Evolutionary conservation across 176 grass and related monocot species (phyloP).

Genomic region (Avena eriantha): DNA sequence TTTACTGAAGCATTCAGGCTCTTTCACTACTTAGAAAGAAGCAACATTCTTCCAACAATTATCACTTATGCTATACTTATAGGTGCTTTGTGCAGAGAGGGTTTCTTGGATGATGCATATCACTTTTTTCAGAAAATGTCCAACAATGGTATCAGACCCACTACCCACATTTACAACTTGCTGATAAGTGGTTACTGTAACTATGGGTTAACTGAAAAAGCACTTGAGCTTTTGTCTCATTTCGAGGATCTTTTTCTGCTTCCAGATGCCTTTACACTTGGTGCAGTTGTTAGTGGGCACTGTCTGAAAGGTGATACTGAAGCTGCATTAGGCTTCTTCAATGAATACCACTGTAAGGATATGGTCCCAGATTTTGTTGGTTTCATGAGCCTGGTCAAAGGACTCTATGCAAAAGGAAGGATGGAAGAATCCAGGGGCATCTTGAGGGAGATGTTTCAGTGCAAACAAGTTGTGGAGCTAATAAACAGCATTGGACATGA

Average conservation of each 20-base stretch:
- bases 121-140: conserved; percentile 77
- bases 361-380: conserved; percentile 81
- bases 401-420: conserved; percentile 87
- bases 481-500: conserved; percentile 79
- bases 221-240: conserved; percentile 64
- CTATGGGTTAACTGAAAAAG: conserved; percentile 70
- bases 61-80: conserved; percentile 80
- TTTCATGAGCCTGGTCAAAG: conserved; percentile 75
- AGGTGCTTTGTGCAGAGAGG: conserved; percentile 88
- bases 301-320: conserved; percentile 78
- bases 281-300: conserved; percentile 71
- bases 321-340: conserved; percentile 70
- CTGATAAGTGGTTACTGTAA: conserved; percentile 81
- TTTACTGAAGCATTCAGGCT: conserved; percentile 87
- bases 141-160: conserved; percentile 66
- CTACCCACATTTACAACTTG: conserved; percentile 68
- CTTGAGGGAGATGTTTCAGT: conserved; percentile 78
- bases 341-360: conserved; percentile 54
- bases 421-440: conserved; percentile 85
- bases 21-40: conserved; percentile 77
- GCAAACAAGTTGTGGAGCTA: conserved; percentile 57
- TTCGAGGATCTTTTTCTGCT: conserved; percentile 61
- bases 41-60: conserved; percentile 59
- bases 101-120: conserved; percentile 75
- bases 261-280: conserved; percentile 78